A percentile compares a stretch with the other conserved stretches of the same genome.
phyloP scores from a whole-genome alignment of 495 filamentous ascomycete species.

The Oleoguttula mirabilis region DNA sequence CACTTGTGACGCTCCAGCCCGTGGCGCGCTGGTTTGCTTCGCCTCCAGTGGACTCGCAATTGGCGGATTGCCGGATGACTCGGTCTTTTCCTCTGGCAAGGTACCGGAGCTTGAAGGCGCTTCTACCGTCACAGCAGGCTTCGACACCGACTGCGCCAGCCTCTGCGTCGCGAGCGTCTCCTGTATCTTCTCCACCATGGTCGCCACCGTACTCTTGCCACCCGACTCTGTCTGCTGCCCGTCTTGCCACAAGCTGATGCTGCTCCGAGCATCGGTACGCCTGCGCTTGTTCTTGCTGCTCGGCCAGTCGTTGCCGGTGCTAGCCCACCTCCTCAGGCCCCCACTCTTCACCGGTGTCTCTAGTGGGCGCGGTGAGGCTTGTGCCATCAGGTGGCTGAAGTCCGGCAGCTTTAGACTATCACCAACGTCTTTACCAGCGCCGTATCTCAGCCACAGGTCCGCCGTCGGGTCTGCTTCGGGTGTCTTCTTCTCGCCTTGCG shows the following conservation, averaged over 20 bases:
- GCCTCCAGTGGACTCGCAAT: slow-evolving; percentile 37
- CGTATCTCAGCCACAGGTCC: slow-evolving; percentile 80
- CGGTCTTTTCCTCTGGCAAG: slow-evolving; percentile 33
- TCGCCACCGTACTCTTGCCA: slow-evolving; percentile 46
- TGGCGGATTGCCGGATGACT: slow-evolving; percentile 28
- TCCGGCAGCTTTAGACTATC: slow-evolving; percentile 18
- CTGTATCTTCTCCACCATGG: slow-evolving; percentile 55
- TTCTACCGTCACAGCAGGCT: slow-evolving; percentile 8
- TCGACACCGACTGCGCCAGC: slow-evolving; percentile 21
- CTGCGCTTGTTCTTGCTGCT: slow-evolving; percentile 39
- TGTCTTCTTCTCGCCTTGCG: slow-evolving; percentile 47
- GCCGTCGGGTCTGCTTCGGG: slow-evolving; percentile 70
- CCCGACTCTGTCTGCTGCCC: background rate
- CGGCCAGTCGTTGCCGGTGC: slow-evolving; percentile 60
- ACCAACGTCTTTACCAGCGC: slow-evolving; percentile 14
- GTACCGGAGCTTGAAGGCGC: slow-evolving; percentile 45
- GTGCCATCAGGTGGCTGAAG: slow-evolving; percentile 27
- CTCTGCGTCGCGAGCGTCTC: slow-evolving; percentile 40
- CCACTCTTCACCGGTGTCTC: slow-evolving; percentile 22
- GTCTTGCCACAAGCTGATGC: slow-evolving; percentile 19
- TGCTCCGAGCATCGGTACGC: slow-evolving; percentile 40
- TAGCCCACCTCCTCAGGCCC: slow-evolving; percentile 35
- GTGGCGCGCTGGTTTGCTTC: slow-evolving; percentile 25
- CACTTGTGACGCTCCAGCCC: too few species aligned
- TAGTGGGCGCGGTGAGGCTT: slow-evolving; percentile 28